Base-by-base conservation (phyloP, 1,139 yeast species). In the Debaryomyces nepalensis region DNA sequence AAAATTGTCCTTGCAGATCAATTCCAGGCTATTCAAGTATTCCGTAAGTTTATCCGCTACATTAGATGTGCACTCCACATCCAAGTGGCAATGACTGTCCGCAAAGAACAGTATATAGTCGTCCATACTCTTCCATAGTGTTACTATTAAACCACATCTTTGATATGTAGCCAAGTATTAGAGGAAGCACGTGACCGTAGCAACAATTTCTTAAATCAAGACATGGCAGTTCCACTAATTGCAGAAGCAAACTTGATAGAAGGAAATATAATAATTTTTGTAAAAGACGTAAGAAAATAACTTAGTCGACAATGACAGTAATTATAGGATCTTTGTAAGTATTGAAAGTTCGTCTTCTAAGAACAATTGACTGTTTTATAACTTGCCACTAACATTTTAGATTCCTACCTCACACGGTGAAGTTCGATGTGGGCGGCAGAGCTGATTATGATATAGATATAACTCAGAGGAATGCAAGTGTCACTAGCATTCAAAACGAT, bases 401-500 rank as follows among this genome's bases (percentile, higher is more conserved):
- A 43, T 83, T 84, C 51, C 68, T 85, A 31, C 91, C 93, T 3
- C 81, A 82, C 53, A 82, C 91, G 2, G 87, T 83, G 26, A 84
- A 82, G 51, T 84, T 84, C 55, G 84, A 84, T 52, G 76, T 82
- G 3, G 73, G 61, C 2, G 38, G 53, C 9, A 54, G 54, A 26
- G 37, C 44, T 4, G 50, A 46, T 6, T 39, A 37, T 34, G 42
- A 42, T 15, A 39, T 30, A 8, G 46, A 40, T 22, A 30, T 29
- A 8, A 23, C 44, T 14, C 34, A 37, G 14, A 36, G 38, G 12
- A 39, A 33, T n/a, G 33, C 41, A 7, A 42, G 40, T 3, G 36
- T 45, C 12, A 24, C 51, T 5, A 49, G 47, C 35, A 30, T 42
- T 12, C 36, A 39, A 14, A 12, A 26, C 15, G 23, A 26, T 18